phyloP scores from a whole-genome alignment of 1,284 basidiomycete species.

The Porogramme epimiltina region DNA sequence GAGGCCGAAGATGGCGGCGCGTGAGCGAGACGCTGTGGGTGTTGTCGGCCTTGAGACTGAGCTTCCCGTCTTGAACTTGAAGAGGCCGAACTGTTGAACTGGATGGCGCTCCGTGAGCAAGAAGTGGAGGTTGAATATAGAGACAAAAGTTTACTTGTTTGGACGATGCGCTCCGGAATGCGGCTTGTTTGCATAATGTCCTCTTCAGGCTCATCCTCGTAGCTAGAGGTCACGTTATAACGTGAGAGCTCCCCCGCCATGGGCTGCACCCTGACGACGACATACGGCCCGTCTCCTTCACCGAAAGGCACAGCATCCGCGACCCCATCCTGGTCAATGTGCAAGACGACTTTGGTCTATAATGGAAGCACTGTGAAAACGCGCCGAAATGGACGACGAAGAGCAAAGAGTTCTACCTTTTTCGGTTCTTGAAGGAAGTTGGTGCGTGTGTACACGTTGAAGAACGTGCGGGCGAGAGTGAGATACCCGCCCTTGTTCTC shows the following conservation, averaged over 20 bases:
- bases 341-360: constrained; percentile 86
- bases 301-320: constrained; percentile 80
- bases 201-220: constrained; percentile 73
- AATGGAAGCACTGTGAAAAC: background rate
- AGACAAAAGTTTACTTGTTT: constrained; percentile 66
- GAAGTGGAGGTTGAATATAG: background rate
- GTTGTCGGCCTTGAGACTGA: constrained; percentile 77
- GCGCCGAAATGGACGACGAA: background rate
- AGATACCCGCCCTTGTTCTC: constrained; percentile 61
- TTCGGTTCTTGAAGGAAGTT: constrained; percentile 73
- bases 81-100: constrained; percentile 88
- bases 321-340: constrained; percentile 74
- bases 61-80: constrained; percentile 76
- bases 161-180: constrained; percentile 70
- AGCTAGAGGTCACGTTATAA: constrained; percentile 71
- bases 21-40: constrained; percentile 72
- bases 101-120: background rate
- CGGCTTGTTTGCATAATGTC: constrained; percentile 82
- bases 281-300: constrained; percentile 66
- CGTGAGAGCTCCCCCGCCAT: constrained; percentile 82
- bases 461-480: constrained; percentile 78
- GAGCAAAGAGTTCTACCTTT: constrained; percentile 66
- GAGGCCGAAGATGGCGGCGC: constrained; percentile 80
- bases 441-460: constrained; percentile 81
- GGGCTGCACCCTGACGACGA: constrained; percentile 76